Percentiles rank a stretch among this genome's conserved stretches.
Conservation (phyloP, 805 yeast genomes). For the Clavispora asparagi region DNA sequence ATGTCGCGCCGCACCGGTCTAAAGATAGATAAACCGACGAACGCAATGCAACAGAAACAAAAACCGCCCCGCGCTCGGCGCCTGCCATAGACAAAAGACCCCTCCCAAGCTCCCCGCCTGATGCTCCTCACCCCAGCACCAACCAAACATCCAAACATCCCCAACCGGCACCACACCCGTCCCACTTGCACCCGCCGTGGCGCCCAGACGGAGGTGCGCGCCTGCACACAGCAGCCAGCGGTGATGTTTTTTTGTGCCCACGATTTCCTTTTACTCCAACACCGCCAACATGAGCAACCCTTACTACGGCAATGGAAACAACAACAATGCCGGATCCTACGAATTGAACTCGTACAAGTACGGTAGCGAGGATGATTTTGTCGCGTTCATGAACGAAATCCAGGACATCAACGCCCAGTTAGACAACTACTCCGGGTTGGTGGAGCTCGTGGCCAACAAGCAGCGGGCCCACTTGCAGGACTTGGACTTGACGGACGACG, state of each 20-base stretch:
- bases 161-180: too few species aligned
- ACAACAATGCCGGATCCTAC: constrained; percentile 6
- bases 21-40: too few species aligned
- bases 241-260: neutral
- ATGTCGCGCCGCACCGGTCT: too few species aligned
- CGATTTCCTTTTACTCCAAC: neutral
- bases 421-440: constrained; percentile 63
- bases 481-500: constrained; percentile 55
- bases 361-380: constrained; percentile 47
- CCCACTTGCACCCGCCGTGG: too few species aligned
- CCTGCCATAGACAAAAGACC: too few species aligned
- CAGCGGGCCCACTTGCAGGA: constrained; percentile 71
- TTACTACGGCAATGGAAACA: constrained; percentile 12
- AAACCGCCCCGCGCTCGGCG: too few species aligned
- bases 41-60: too few species aligned
- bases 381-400: constrained; percentile 57
- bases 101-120: too few species aligned
- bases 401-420: constrained; percentile 63
- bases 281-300: constrained; percentile 31
- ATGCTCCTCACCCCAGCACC: too few species aligned
- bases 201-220: neutral
- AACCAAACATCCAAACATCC: too few species aligned
- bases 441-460: constrained; percentile 62
- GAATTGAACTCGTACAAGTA: constrained; percentile 14
- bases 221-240: neutral